These are phyloP conservation scores for Sarocladium strictum DNA, from an alignment of 2,329 filamentous ascomycete species.

Conservation along the genomic window DNA sequence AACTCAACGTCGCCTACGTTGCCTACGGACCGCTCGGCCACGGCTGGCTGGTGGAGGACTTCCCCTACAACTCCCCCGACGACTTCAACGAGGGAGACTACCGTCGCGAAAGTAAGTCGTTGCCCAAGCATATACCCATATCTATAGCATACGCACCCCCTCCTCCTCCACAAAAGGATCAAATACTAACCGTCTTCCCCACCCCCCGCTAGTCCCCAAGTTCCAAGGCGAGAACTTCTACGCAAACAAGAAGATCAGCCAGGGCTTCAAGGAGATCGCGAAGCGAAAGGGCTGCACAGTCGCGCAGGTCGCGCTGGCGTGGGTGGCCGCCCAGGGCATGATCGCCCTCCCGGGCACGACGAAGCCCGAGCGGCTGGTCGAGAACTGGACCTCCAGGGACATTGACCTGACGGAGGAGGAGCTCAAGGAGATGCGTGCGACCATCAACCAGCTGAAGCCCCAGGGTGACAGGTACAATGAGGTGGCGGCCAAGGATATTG, in stretches of 20 bases:
- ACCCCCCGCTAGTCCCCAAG: conserved; percentile 22
- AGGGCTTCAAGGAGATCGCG: conserved; percentile 34
- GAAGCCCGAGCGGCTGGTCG: conserved; percentile 29
- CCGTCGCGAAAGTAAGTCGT: conserved; percentile 28
- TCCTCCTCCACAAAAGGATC: conserved; percentile 16
- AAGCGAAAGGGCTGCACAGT: conserved; percentile 22
- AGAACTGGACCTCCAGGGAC: conserved; percentile 32
- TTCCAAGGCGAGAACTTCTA: conserved; percentile 39
- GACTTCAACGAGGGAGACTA: conserved; percentile 39
- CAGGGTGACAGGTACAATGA: conserved; percentile 27
- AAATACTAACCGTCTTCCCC: too few species aligned
- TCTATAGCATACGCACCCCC: too few species aligned
- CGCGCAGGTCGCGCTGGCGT: conserved; percentile 31
- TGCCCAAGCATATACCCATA: too few species aligned
- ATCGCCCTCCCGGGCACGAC: conserved; percentile 42
- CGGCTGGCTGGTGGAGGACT: conserved; percentile 40
- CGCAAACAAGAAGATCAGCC: conserved; percentile 34
- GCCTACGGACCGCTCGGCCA: conserved; percentile 41
- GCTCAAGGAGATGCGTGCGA: conserved; percentile 28
- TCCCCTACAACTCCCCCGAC: conserved; percentile 33
- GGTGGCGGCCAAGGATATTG: background rate
- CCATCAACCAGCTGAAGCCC: conserved; percentile 31
- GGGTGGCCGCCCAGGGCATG: conserved; percentile 33
- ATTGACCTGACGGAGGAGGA: conserved; percentile 31
- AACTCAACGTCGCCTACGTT: conserved; percentile 35